phyloP scores from a whole-genome alignment of 768 basidiomycete genomes.

The Lactarius hengduanensis region DNA sequence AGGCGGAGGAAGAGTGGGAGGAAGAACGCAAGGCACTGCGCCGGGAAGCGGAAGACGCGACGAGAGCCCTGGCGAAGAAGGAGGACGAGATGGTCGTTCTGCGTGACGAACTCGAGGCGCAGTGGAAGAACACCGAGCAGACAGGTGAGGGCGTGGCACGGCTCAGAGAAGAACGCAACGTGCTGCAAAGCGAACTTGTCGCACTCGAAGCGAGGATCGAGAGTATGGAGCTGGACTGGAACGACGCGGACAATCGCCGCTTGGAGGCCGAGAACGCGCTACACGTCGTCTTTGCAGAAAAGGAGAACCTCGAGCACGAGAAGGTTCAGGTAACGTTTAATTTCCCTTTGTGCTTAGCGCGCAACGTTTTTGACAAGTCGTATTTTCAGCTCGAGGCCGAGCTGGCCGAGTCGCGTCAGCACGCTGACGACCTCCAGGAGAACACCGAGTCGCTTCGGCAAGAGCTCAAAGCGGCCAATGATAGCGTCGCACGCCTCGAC shows the following conservation, averaged over 20 bases:
- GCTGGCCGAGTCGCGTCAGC: slow-evolving; percentile 53
- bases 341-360: slow-evolving; percentile 5
- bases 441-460: slow-evolving; percentile 51
- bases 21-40: slow-evolving; percentile 48
- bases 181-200: slow-evolving; percentile 33
- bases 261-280: slow-evolving; percentile 55
- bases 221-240: slow-evolving; percentile 55
- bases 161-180: slow-evolving; percentile 37
- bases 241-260: slow-evolving; percentile 53
- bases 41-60: slow-evolving; percentile 38
- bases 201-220: slow-evolving; percentile 32
- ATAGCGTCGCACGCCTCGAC: slow-evolving; percentile 54
- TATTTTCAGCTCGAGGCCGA: slow-evolving; percentile 50
- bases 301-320: slow-evolving; percentile 49
- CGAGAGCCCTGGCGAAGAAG: slow-evolving; percentile 39
- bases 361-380: not conserved
- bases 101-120: slow-evolving; percentile 65
- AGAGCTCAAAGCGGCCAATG: slow-evolving; percentile 55
- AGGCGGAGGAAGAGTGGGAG: slow-evolving; percentile 46
- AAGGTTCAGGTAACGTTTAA: slow-evolving; percentile 19
- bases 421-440: slow-evolving; percentile 52
- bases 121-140: slow-evolving; percentile 66
- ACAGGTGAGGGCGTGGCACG: slow-evolving; percentile 46
- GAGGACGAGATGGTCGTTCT: slow-evolving; percentile 41
- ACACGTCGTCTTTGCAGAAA: slow-evolving; percentile 50